Evolutionary conservation across 2,329 filamentous ascomycete species (phyloP).

Genomic region (Karstenula rhodostoma): DNA sequence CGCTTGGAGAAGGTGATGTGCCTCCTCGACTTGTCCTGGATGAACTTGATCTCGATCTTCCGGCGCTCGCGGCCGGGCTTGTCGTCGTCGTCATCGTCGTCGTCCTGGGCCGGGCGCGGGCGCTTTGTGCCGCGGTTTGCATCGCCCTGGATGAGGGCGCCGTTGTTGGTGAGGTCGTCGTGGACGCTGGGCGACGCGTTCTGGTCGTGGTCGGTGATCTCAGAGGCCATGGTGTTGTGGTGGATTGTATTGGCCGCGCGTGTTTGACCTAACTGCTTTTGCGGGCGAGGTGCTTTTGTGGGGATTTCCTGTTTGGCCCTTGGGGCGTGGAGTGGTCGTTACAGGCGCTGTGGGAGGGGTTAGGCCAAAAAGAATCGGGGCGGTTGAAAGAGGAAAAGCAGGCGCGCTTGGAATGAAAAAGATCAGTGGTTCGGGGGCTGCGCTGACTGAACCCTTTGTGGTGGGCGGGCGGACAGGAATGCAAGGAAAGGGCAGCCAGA

Average conservation of each 20-base stretch:
- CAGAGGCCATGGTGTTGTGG: slow-evolving; percentile 52
- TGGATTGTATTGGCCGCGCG: slow-evolving; percentile 39
- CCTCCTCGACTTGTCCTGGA: slow-evolving; percentile 98
- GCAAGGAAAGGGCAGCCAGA: slow-evolving; percentile 40
- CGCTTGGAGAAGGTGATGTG: slow-evolving; percentile 99
- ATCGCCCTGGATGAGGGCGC: slow-evolving; percentile 58
- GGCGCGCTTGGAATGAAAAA: slow-evolving; percentile 46
- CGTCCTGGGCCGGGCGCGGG: slow-evolving; percentile 80
- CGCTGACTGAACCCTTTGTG: slow-evolving; percentile 42
- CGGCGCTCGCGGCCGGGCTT: slow-evolving; percentile 97
- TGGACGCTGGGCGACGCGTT: slow-evolving; percentile 59
- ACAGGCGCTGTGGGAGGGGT: slow-evolving; percentile 39
- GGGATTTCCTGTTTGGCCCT: slow-evolving; percentile 45
- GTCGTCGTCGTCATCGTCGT: slow-evolving; percentile 97
- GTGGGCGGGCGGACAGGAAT: slow-evolving; percentile 45
- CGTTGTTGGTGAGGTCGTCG: slow-evolving; percentile 65
- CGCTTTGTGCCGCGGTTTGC: slow-evolving; percentile 90
- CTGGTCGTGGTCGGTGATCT: slow-evolving; percentile 61
- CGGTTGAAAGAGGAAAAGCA: slow-evolving; percentile 49
- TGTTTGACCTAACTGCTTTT: slow-evolving; percentile 50
- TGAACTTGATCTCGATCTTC: slow-evolving; percentile 99
- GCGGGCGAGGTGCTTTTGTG: slow-evolving; percentile 44
- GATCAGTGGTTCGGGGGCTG: slow-evolving; percentile 46
- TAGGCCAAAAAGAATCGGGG: slow-evolving; percentile 44
- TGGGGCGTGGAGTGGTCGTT: slow-evolving; percentile 39